These are phyloP conservation scores for Crucihimalaya himalaica DNA, from an alignment of 345 rosid species.

Conservation along the genomic window DNA sequence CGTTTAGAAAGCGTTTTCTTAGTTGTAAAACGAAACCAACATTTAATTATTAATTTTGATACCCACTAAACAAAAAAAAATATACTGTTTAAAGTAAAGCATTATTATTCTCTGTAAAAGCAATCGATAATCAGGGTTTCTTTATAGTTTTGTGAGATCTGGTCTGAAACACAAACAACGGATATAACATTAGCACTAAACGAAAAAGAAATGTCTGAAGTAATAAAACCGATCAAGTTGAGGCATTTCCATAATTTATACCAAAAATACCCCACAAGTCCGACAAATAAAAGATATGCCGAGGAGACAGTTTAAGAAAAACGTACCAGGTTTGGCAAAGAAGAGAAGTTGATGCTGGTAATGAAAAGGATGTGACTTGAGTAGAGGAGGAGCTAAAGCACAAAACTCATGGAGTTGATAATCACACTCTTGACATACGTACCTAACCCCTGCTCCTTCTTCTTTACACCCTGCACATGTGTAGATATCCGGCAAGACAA, in stretches of 20 bases:
- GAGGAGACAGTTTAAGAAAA: no score
- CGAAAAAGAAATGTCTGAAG: not conserved
- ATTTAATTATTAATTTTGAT: not conserved
- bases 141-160: not conserved
- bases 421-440: constrained; percentile 68
- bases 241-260: not conserved
- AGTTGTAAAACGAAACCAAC: not conserved
- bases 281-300: no score
- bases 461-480: constrained; percentile 81
- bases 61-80: constrained; percentile 17
- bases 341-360: constrained; percentile 62
- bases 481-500: constrained; percentile 57
- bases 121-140: not conserved
- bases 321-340: constrained; percentile 62
- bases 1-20: not conserved
- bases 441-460: constrained; percentile 72
- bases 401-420: constrained; percentile 89
- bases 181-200: not conserved
- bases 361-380: constrained; percentile 70
- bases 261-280: not conserved
- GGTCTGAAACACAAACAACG: constrained; percentile 22
- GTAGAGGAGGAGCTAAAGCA: constrained; percentile 58
- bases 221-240: not conserved
- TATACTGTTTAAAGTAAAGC: not conserved
- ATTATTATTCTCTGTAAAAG: not conserved